Base-by-base conservation (phyloP, 371 early-diverging fungal species). In the Actinomucor elegans region DNA sequence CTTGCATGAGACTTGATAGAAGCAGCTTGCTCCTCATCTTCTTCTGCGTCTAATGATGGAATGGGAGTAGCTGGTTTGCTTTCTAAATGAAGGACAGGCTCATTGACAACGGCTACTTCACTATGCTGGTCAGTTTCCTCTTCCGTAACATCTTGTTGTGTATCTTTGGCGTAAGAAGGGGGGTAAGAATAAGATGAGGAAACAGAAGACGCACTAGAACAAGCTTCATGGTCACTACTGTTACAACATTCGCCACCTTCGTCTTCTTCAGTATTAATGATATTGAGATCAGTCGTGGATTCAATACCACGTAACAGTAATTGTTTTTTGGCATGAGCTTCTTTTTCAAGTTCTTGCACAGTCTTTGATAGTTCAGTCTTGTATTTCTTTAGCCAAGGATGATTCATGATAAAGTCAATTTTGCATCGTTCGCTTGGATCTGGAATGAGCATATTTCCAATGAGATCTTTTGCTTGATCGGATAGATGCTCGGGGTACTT, bases 361-460 rank as follows among this genome's bases (percentile, higher is more conserved):
- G 71, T 40, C 24, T 65, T 65, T 9, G 32, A 43, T 17, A 73
- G 55, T 8, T 71, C 43, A 4, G 49, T 32, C 4, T 50, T 57
- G 37, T 77, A 60, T 1, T 51, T 20, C 1, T 44, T 21, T 2
- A 77, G 48, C 91, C 91, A 94, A 43, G 74, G 71, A 63, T 97
- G 96, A 20, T 68, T 59, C 84, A 92, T 91, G 48, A 98, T 91
- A 18, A 86, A 80, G 36, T 83, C 72, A 68, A 98, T 88, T 15
- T 86, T 85, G 37, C 94, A 92, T 28, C 99, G 73, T 57, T 86
- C 77, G 26, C 71, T 58, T 11, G 97, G 97, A 65, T 94, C 92
- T 9, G 94, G 91, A 9, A 94, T 93, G 18, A 98, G 74, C 88
- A 99, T 97, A 55, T 89, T 85, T 38, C 84, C 81, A 33, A 99